Evolutionary conservation across 257 asterid species (phyloP), one percentile per base, ranked within the genome.

Genomic region (Paraleonurus japonicus): DNA sequence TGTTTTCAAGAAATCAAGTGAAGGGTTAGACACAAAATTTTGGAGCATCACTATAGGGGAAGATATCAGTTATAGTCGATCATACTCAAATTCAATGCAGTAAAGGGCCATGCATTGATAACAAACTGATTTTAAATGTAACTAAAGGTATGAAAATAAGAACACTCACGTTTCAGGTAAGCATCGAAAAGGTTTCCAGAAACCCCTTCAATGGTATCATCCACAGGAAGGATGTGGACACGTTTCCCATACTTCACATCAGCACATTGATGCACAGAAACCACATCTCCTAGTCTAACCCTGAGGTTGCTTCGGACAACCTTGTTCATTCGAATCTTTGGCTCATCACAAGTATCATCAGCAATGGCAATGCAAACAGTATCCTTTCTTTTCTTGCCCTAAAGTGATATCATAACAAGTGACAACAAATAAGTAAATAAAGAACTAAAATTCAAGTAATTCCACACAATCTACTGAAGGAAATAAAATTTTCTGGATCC

Each of bases 311-410:
- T 79, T 58, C 95, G 81, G 47, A 86, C 95, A 75, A 88, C 95
- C 82, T 88, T 88, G 75, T 88, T 88, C 89, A 88, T 84, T 67
- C 92, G 80, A 53, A 88, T 86, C 81, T 84, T 86, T 5, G 89
- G 84, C 53, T 79, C 84, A 19, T 88, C 95, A 43, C 91, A 88
- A 26, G 89, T 82, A 3, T 85, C 95, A 66, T 88, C 95, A 70
- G 88, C 92, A 67, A 88, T 83, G 66, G 86, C 92, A 61, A 88
- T 82, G 82, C 92, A 88, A 55, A 88, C 51, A 15, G 95, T 88
- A 54, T 88, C 89, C 76, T 77, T 86, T 69, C 95, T 77, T 64
- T 88, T 88, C 85, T 86, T 88, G 33, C 92, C 92, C 95, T 86
- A 45, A 11, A 79, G 23, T 57, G 63, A 15, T 1, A 50, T 62